Evolutionary conservation across 73 alveolate species (phyloP).

Genomic region (Urostyla sp.): DNA sequence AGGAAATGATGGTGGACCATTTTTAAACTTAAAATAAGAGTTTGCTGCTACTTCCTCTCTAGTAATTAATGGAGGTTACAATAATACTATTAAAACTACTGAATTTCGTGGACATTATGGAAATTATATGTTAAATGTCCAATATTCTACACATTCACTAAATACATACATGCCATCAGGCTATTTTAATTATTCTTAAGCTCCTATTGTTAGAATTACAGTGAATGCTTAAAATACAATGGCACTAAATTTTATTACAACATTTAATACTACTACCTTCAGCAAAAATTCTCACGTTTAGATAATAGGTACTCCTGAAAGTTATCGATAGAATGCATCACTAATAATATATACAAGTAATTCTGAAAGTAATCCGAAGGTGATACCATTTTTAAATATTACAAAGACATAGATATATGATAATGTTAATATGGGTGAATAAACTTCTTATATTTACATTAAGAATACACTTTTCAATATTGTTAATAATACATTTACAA

Average conservation of each 20-base stretch:
- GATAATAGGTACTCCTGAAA: too few relatives aligned
- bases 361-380: too few relatives aligned
- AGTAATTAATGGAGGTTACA: neutral
- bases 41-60: slow-evolving; percentile 15
- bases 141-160: neutral
- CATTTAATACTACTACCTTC: neutral
- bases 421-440: neutral
- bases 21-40: neutral
- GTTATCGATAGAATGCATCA: too few relatives aligned
- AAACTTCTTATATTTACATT: neutral
- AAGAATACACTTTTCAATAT: neutral
- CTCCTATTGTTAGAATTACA: slow-evolving; percentile 29
- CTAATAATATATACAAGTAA: too few relatives aligned
- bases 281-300: slow-evolving; percentile 5
- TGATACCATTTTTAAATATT: too few relatives aligned
- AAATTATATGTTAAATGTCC: neutral
- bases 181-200: neutral
- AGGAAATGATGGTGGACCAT: slow-evolving; percentile 47
- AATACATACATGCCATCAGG: neutral
- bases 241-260: neutral
- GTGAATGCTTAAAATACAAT: neutral
- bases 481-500: neutral
- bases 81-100: neutral
- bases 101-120: slow-evolving; percentile 19
- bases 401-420: neutral